Base-by-base conservation (phyloP, 768 basidiomycete genomes). In the Scleroderma citrinum region DNA sequence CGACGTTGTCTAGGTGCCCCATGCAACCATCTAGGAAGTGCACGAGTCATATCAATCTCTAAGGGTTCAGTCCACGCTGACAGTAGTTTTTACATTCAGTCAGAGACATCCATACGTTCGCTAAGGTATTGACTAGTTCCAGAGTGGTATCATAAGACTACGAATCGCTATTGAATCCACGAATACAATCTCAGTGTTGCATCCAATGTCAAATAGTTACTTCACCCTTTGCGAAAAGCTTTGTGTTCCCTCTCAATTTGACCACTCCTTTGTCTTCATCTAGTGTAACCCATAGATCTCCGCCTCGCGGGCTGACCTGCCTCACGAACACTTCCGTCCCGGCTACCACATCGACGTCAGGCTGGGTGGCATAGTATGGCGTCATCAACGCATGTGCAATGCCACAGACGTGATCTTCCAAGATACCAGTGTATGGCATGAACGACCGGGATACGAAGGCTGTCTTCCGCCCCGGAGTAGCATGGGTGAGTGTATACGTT, bases 381-480 rank as follows among this genome's bases (percentile, higher is more conserved):
- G 56, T 66, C 31, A 77, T 49, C 34, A 80, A 47, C 42, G 72
- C 71, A 53, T 81, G 80, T 0, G 78, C 76, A 32, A 74, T 75
- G 13, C 79, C 80, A 50, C 77, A 80, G 7, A 79, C 78, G 16
- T 65, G 69, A 49, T 81, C 79, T 61, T 80, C 78, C 4, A 64
- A 64, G n/a, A 44, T 59, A 56, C 48, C 53, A 8, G 48, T 24
- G 1, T 38, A 42, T 7, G 75, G 76, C 5, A 72, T 64, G 54
- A 81, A 79, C 69, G 80, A 74, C 5, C 80, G 70, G 7, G 78
- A 78, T 19, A 72, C 61, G 60, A 78, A 81, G 14, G 55, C 56
- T 44, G 67, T 68, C 11, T 67, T 54, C 5, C 56, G 57, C 24
- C 55, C 65, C 0, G 68, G 60, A 4, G 55, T 68, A 59, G 23